Evolutionary conservation across 2,329 filamentous ascomycete genomes (phyloP).

Genomic region (Magnaporthiopsis incrustans): DNA sequence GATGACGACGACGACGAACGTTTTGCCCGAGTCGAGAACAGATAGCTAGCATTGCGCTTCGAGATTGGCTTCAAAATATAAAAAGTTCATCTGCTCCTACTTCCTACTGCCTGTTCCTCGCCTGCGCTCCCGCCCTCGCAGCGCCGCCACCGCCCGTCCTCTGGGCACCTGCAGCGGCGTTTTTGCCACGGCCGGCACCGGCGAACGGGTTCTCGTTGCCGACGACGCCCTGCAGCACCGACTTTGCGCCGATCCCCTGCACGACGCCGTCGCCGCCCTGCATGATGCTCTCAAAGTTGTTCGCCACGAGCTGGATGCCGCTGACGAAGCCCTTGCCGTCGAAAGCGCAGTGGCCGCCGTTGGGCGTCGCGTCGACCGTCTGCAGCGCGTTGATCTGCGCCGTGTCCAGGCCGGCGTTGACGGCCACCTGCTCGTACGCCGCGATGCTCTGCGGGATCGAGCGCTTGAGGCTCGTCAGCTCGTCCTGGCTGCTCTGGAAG

Average conservation of each 20-base stretch:
- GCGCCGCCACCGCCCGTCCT: background rate
- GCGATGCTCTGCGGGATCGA: constrained; percentile 41
- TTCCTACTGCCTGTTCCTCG: background rate
- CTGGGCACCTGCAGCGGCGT: too few species aligned
- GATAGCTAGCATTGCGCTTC: background rate
- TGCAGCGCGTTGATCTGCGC: constrained; percentile 41
- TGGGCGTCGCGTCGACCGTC: constrained; percentile 48
- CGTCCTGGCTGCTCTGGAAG: constrained; percentile 46
- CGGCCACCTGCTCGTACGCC: constrained; percentile 42
- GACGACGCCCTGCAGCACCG: constrained; percentile 38
- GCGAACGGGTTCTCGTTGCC: constrained; percentile 33
- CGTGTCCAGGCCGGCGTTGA: constrained; percentile 31
- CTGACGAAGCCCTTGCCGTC: constrained; percentile 44
- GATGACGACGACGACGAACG: too few species aligned
- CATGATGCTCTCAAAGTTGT: constrained; percentile 44
- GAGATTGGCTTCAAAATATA: background rate
- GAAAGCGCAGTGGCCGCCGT: constrained; percentile 51
- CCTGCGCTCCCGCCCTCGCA: background rate
- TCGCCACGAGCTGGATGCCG: constrained; percentile 49
- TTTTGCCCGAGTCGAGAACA: background rate
- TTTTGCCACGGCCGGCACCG: background rate
- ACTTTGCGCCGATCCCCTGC: constrained; percentile 39
- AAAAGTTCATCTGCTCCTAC: background rate
- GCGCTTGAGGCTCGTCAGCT: constrained; percentile 39
- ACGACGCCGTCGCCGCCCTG: constrained; percentile 43